A percentile compares a stretch with the other conserved stretches of the same genome.
Evolutionary conservation across 257 asterid genomes (phyloP).

Genomic region (Ilex aquifolium): DNA sequence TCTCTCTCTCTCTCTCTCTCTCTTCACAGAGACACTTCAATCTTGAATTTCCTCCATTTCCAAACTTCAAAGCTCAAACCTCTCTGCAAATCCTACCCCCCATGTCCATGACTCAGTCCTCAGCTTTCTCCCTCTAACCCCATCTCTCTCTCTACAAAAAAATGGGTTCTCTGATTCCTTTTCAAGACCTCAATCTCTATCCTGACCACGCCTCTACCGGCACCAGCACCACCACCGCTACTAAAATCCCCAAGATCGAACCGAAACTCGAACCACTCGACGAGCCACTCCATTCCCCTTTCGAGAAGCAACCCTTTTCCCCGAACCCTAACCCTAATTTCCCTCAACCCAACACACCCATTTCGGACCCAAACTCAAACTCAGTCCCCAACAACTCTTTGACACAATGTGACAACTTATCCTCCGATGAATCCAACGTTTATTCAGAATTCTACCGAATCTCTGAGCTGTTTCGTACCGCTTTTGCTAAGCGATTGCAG

Average conservation of each 20-base stretch:
- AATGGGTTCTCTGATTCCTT: conserved; percentile 30
- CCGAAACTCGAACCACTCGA: conserved; percentile 60
- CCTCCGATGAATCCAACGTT: conserved; percentile 24
- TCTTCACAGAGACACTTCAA: too few relatives aligned
- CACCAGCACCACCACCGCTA: conserved; percentile 9
- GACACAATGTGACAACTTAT: not conserved
- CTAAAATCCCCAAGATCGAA: conserved; percentile 32
- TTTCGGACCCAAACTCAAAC: conserved; percentile 8
- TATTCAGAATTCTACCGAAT: conserved; percentile 49
- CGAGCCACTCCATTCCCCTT: conserved; percentile 24
- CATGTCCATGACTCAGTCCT: too few relatives aligned
- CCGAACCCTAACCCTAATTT: conserved; percentile 5
- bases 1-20: too few relatives aligned
- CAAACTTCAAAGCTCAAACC: too few relatives aligned
- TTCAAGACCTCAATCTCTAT: conserved; percentile 39
- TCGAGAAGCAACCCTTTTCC: conserved; percentile 12
- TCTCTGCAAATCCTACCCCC: too few relatives aligned
- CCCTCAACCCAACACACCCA: not conserved
- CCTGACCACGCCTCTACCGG: conserved; percentile 12
- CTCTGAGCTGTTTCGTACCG: conserved; percentile 40
- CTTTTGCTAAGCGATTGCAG: conserved; percentile 22
- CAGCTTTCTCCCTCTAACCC: too few relatives aligned
- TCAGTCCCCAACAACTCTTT: conserved; percentile 5
- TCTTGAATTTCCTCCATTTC: too few relatives aligned
- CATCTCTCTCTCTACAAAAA: not conserved